Evolutionary conservation across 2,329 filamentous ascomycete genomes (phyloP).

Genomic region (Botrytis porri): DNA sequence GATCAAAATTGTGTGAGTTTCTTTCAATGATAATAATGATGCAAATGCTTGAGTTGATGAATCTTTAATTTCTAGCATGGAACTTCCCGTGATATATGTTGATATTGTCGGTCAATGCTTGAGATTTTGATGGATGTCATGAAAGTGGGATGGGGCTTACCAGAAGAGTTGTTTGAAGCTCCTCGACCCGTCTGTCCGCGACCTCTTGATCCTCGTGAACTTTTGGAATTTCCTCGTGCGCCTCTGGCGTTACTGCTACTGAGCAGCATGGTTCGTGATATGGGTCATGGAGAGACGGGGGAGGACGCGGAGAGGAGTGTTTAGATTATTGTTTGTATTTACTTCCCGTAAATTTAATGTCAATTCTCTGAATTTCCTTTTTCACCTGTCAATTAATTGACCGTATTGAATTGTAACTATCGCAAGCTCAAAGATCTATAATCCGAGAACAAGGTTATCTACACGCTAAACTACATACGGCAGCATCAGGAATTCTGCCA

Average conservation of each 20-base stretch:
- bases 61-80: conserved; percentile 18
- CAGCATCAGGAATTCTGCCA: background rate
- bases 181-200: conserved; percentile 36
- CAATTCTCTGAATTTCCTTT: background rate
- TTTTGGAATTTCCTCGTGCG: conserved; percentile 32
- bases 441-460: background rate
- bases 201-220: conserved; percentile 37
- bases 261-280: conserved; percentile 35
- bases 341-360: background rate
- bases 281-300: conserved; percentile 33
- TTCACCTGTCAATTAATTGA: conserved; percentile 8
- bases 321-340: conserved; percentile 5
- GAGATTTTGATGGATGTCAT: conserved; percentile 20
- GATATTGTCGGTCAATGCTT: conserved; percentile 23
- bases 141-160: conserved; percentile 31
- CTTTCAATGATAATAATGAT: background rate
- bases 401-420: background rate
- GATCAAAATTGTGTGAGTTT: conserved; percentile 21
- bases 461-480: background rate
- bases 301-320: conserved; percentile 28
- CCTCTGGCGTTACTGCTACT: conserved; percentile 33
- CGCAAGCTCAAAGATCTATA: background rate
- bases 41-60: conserved; percentile 25
- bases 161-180: conserved; percentile 35
- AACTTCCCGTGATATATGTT: conserved; percentile 24